Conservation (phyloP, 306 rosid genomes). For the Sophora flavescens region DNA sequence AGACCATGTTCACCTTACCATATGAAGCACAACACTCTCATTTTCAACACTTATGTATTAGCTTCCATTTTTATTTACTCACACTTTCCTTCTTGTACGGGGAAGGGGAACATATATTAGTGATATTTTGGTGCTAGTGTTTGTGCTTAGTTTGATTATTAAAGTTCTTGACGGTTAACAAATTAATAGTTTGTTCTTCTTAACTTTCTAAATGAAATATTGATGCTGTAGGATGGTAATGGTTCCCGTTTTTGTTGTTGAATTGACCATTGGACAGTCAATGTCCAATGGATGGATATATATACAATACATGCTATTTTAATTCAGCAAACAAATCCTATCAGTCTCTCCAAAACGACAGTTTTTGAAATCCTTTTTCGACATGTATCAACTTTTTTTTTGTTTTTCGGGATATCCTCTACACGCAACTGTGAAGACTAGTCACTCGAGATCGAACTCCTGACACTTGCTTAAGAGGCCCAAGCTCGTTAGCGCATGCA, state of each 20-base stretch:
- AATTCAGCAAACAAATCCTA: constrained; percentile 7
- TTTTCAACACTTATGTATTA: neutral
- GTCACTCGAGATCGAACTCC: too few species aligned
- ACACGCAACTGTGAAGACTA: too few species aligned
- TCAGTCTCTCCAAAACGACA: constrained; percentile 11
- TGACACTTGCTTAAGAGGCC: too few species aligned
- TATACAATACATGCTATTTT: neutral
- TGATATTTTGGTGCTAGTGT: neutral
- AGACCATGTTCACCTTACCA: constrained; percentile 14
- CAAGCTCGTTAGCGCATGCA: too few species aligned
- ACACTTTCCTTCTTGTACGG: neutral
- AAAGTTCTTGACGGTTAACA: constrained; percentile 4
- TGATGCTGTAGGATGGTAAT: constrained; percentile 20
- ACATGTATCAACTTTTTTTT: neutral
- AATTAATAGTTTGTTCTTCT: neutral
- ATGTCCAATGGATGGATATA: constrained; percentile 24
- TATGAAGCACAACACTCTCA: constrained; percentile 19
- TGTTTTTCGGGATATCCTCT: too few species aligned
- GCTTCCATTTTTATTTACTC: neutral
- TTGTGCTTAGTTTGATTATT: constrained; percentile 10
- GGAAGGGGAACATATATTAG: neutral
- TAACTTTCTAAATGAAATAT: constrained; percentile 10
- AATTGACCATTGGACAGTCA: constrained; percentile 43
- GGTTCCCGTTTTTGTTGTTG: constrained; percentile 27
- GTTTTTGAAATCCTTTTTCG: neutral